Evolutionary conservation across 164 flowering plant species (phyloP).

Genomic region (Annona squamosa): DNA sequence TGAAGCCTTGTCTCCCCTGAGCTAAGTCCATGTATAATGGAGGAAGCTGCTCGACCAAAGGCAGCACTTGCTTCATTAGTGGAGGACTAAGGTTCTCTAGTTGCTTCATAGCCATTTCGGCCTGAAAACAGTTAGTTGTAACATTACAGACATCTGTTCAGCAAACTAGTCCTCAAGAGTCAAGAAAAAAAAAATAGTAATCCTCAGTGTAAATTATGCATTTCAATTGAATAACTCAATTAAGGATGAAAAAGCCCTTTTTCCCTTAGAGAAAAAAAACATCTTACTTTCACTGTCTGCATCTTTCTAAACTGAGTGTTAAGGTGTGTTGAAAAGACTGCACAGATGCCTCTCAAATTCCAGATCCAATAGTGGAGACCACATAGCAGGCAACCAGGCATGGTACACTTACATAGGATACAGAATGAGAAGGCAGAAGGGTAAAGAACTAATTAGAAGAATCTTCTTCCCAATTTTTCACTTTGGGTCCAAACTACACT

Average conservation of each 20-base stretch:
- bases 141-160: not conserved
- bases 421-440: not conserved
- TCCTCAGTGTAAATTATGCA: not conserved
- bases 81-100: slow-evolving; percentile 83
- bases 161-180: not conserved
- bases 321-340: not conserved
- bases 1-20: slow-evolving; percentile 82
- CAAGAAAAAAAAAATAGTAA: not conserved
- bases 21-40: slow-evolving; percentile 87
- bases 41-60: slow-evolving; percentile 90
- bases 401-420: not conserved
- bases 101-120: slow-evolving; percentile 89
- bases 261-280: not conserved
- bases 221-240: not conserved
- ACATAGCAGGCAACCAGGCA: too few species aligned
- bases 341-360: too few species aligned
- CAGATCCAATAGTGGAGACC: too few species aligned
- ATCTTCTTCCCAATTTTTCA: not conserved
- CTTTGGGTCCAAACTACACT: not conserved
- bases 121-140: slow-evolving; percentile 34
- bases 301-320: not conserved
- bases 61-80: slow-evolving; percentile 84
- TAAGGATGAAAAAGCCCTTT: not conserved
- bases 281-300: not conserved
- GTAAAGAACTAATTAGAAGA: not conserved